Conservation (phyloP, 306 rosid species). For the peach (Prunus persica) region Prunus_persica_NCBIv2 NC_034009.1:39346001-39346500, state of each 20-base stretch:
- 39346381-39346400: not conserved
- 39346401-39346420: not conserved
- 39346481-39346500: not conserved
- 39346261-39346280: conserved; percentile 4
- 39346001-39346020: conserved; percentile 33
- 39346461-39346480: not conserved
- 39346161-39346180: conserved; percentile 42
- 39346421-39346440: not conserved
- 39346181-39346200: conserved; percentile 49
- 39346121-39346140: conserved; percentile 21
- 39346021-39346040: conserved; percentile 14
- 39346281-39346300: not conserved
- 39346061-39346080: conserved; percentile 31
- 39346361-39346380: not conserved
- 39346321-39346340: not conserved
- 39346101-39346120: conserved; percentile 35
- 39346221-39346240: conserved; percentile 49
- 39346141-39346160: conserved; percentile 34
- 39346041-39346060: conserved; percentile 27
- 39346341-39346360: not conserved
- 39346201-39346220: conserved; percentile 47
- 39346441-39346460: not conserved
- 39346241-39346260: conserved; percentile 15
- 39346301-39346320: conserved; percentile 30
- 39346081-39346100: conserved; percentile 9